These are phyloP conservation scores for Fusarium chuoi DNA, from an alignment of 2,329 filamentous ascomycete genomes.

Conservation along the genomic window DNA sequence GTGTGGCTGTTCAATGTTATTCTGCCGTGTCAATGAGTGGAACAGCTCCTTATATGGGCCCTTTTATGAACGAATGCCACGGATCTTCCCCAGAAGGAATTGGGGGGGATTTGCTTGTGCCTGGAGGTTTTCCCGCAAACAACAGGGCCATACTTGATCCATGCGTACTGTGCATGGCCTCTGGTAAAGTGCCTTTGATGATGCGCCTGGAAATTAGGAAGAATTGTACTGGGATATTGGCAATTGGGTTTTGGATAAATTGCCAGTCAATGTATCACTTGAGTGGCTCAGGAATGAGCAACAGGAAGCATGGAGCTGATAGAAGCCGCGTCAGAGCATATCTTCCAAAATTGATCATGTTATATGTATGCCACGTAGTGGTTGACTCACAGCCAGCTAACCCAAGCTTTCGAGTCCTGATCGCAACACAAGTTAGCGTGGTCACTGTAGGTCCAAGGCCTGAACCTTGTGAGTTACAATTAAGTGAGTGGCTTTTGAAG, in stretches of 20 bases:
- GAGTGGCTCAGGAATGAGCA: not conserved
- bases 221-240: constrained; percentile 16
- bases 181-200: constrained; percentile 23
- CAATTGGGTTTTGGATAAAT: not conserved
- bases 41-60: constrained; percentile 18
- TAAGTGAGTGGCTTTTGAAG: not conserved
- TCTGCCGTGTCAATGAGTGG: constrained; percentile 7
- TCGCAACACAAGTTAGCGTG: not conserved
- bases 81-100: constrained; percentile 10
- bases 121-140: constrained; percentile 12
- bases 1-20: constrained; percentile 11
- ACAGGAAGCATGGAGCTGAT: not conserved
- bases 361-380: not conserved
- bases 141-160: constrained; percentile 35
- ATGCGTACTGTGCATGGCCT: constrained; percentile 42
- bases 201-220: constrained; percentile 37
- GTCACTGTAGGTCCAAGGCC: not conserved
- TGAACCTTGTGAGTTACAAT: not conserved
- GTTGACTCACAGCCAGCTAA: not conserved
- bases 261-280: not conserved
- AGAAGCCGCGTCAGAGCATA: not conserved
- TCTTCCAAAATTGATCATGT: not conserved
- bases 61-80: constrained; percentile 4
- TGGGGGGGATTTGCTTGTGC: constrained; percentile 7
- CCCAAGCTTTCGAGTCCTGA: not conserved